Conservation (phyloP, 2,329 filamentous ascomycete genomes). For the Pseudopithomyces maydicus region DNA sequence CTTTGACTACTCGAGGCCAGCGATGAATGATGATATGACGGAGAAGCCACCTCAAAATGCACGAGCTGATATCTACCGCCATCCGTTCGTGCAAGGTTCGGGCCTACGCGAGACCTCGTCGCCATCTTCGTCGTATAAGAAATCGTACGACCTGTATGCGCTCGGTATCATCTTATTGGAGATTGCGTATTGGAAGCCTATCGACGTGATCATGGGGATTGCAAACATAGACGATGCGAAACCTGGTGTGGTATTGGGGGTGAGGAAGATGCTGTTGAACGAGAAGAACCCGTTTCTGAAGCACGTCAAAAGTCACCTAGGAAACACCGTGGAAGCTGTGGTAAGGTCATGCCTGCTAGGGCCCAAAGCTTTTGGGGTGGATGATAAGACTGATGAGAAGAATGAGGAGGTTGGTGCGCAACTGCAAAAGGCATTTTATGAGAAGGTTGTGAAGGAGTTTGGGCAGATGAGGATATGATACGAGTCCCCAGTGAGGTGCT, state of each 20-base stretch:
- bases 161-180: constrained; percentile 60
- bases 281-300: constrained; percentile 22
- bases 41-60: constrained; percentile 54
- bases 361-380: constrained; percentile 33
- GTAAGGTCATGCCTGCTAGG: constrained; percentile 38
- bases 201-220: constrained; percentile 52
- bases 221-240: constrained; percentile 41
- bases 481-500: background rate
- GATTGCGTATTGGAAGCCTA: constrained; percentile 58
- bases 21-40: constrained; percentile 56
- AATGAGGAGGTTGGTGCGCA: constrained; percentile 31
- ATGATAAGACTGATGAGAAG: constrained; percentile 35
- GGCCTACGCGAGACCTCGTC: constrained; percentile 31
- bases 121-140: constrained; percentile 43
- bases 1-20: constrained; percentile 62
- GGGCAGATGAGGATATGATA: constrained; percentile 25
- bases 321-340: constrained; percentile 30
- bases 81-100: constrained; percentile 51
- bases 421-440: constrained; percentile 39
- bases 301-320: constrained; percentile 32
- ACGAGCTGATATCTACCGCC: constrained; percentile 57
- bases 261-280: constrained; percentile 37
- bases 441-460: constrained; percentile 36
- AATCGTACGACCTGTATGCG: constrained; percentile 59
- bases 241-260: constrained; percentile 46